Conservation (phyloP, 208 protist genomes). For the Acanthamoeba sp. region DNA sequence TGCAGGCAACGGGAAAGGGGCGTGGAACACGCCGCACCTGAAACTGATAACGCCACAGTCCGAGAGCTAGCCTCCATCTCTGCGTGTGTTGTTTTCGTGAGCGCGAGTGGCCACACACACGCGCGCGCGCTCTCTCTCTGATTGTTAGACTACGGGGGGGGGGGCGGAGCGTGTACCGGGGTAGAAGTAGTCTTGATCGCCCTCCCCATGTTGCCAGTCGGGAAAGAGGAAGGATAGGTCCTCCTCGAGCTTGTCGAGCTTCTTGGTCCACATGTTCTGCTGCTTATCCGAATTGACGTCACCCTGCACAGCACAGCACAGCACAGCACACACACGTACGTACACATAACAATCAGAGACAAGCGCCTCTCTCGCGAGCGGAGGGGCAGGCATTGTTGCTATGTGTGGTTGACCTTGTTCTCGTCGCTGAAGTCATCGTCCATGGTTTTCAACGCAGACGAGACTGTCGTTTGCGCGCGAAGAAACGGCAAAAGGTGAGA, state of each 20-base stretch:
- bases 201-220: neutral
- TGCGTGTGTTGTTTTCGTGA: neutral
- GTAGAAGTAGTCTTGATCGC: conserved; percentile 41
- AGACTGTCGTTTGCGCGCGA: neutral
- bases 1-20: no score
- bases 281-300: neutral
- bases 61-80: no score
- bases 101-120: neutral
- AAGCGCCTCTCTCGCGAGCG: no score
- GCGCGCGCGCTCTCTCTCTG: no score
- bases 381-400: no score
- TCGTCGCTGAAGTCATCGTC: neutral
- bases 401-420: no score
- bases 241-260: conserved; percentile 51
- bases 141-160: no score
- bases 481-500: no score
- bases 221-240: conserved; percentile 41
- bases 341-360: no score
- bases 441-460: neutral
- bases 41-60: no score
- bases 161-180: neutral
- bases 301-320: neutral
- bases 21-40: no score
- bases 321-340: no score
- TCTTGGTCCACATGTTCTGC: neutral